These are phyloP conservation scores for Bjerkandera adusta DNA, from an alignment of 1,284 basidiomycete species.

Conservation along the genomic window DNA sequence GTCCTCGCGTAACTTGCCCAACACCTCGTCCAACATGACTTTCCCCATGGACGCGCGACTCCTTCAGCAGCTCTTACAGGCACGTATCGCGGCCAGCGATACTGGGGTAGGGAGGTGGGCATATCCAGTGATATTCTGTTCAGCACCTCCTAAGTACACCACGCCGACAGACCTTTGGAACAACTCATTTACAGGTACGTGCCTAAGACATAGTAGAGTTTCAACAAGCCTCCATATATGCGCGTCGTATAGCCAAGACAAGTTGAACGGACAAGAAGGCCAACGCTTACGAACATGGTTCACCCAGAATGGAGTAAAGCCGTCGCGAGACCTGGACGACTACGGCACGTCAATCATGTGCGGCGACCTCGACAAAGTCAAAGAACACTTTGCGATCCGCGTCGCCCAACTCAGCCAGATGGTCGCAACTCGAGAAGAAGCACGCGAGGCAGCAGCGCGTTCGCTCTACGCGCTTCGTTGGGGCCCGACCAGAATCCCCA, in stretches of 20 bases:
- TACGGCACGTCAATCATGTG: slow-evolving; percentile 23
- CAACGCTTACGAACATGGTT: slow-evolving; percentile 37
- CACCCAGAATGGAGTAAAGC: slow-evolving; percentile 33
- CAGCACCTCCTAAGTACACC: too few species aligned
- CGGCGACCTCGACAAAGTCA: slow-evolving; percentile 29
- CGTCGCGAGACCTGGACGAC: slow-evolving; percentile 33
- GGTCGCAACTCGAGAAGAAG: slow-evolving; percentile 12
- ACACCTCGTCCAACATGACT: too few species aligned
- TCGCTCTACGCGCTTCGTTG: slow-evolving; percentile 34
- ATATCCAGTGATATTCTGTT: too few species aligned
- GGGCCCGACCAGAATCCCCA: slow-evolving; percentile 37
- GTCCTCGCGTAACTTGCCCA: too few species aligned
- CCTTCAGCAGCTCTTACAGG: too few species aligned
- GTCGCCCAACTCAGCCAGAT: slow-evolving; percentile 17
- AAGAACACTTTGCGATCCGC: slow-evolving; percentile 27
- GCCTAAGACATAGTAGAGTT: too few species aligned
- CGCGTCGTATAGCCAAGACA: slow-evolving; percentile 30
- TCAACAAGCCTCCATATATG: too few species aligned
- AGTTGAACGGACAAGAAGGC: slow-evolving; percentile 36
- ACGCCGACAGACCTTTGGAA: too few species aligned
- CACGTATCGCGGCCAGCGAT: too few species aligned
- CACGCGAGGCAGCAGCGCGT: slow-evolving; percentile 22
- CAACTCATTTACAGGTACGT: too few species aligned
- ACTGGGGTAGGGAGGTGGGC: too few species aligned
- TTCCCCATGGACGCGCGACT: too few species aligned